Conservation (phyloP, 2,329 filamentous ascomycete genomes). For the Tolypocladium ovalisporum region DNA sequence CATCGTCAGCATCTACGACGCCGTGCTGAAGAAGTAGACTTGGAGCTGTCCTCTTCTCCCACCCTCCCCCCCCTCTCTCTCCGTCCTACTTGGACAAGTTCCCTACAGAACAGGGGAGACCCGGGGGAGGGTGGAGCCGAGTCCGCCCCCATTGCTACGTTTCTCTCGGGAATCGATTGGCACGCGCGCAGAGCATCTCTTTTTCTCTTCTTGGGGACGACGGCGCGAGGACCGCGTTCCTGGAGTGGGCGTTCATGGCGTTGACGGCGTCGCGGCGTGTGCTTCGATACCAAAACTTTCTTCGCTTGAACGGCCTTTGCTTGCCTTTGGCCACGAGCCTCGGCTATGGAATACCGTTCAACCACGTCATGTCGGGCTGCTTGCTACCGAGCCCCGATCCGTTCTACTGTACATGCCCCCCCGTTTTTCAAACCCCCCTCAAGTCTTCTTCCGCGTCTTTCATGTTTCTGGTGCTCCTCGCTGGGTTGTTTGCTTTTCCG, state of each 20-base stretch:
- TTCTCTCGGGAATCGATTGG: not conserved
- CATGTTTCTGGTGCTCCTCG: too few species aligned
- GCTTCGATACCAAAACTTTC: conserved; percentile 18
- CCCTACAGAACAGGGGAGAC: too few species aligned
- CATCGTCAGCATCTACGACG: conserved; percentile 65
- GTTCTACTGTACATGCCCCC: not conserved
- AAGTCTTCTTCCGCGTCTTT: not conserved
- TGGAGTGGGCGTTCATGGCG: conserved; percentile 17
- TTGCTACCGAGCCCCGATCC: not conserved
- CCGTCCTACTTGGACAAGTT: not conserved
- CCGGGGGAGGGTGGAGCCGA: too few species aligned
- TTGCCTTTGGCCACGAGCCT: not conserved
- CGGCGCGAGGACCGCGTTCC: conserved; percentile 1
- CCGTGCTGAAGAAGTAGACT: conserved; percentile 57
- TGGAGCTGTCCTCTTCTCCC: not conserved
- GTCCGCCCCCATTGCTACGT: too few species aligned
- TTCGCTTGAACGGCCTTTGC: not conserved
- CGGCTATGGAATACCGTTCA: not conserved
- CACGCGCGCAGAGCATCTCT: not conserved
- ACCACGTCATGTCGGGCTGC: not conserved
- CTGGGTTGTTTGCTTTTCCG: not conserved
- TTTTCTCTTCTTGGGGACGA: conserved; percentile 2
- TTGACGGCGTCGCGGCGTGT: conserved; percentile 17
- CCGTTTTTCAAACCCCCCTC: not conserved
- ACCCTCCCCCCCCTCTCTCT: not conserved